Percentiles rank a stretch among this genome's conserved stretches.
Evolutionary conservation across 1,284 basidiomycete species (phyloP).

Genomic region (Puccinia hordei): DNA sequence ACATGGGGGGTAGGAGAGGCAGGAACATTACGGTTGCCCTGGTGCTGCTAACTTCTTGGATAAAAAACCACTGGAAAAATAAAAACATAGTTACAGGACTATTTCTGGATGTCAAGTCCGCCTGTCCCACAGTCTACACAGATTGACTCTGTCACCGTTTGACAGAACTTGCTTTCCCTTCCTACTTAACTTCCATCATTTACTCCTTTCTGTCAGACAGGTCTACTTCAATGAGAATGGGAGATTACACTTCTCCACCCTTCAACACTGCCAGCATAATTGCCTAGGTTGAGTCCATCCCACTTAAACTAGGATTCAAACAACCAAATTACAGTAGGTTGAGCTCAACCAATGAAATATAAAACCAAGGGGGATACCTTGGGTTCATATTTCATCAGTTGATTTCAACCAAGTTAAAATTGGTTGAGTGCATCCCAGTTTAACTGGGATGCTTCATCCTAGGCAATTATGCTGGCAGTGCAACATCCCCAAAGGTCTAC

Average conservation of each 20-base stretch:
- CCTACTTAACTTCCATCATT: neutral
- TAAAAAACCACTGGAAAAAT: slow-evolving; percentile 1
- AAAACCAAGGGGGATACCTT: too few species aligned
- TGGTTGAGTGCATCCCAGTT: too few species aligned
- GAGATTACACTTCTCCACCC: neutral
- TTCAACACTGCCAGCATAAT: too few species aligned
- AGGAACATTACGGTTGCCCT: slow-evolving; percentile 10
- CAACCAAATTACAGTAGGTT: too few species aligned
- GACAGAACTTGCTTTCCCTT: neutral
- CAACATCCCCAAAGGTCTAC: slow-evolving; percentile 21
- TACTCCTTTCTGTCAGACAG: neutral
- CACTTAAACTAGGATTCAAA: too few species aligned
- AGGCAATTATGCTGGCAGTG: too few species aligned
- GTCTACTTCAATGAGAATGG: neutral
- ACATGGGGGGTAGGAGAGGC: neutral
- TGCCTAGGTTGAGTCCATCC: too few species aligned
- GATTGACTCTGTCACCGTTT: neutral
- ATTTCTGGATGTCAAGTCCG: slow-evolving; percentile 26
- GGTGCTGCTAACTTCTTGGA: neutral
- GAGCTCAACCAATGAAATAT: too few species aligned
- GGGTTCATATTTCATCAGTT: too few species aligned
- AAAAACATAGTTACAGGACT: neutral
- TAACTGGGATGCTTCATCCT: too few species aligned
- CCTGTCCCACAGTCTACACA: slow-evolving; percentile 26
- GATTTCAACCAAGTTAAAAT: too few species aligned